Conservation (phyloP, 257 asterid genomes). For the Petunia secreta region DNA sequence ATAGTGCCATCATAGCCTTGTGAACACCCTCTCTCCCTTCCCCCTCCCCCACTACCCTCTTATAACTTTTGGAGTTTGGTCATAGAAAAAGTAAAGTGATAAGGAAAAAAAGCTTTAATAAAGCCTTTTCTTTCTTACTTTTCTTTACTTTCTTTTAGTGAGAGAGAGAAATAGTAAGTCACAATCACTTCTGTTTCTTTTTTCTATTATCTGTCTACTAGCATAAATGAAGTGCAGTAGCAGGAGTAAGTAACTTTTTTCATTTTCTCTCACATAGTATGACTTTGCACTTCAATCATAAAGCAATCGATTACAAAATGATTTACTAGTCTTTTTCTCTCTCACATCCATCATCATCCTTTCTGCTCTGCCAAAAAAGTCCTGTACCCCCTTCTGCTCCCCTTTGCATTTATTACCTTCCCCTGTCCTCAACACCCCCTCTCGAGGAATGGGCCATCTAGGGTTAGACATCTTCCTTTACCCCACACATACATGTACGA, state of each 20-base stretch:
- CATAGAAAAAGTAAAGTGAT: conserved; percentile 47
- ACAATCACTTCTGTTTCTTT: background rate
- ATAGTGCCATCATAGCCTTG: conserved; percentile 74
- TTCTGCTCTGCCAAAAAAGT: conserved; percentile 87
- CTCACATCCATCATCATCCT: conserved; percentile 63
- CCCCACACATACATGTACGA: background rate
- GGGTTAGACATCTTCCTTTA: conserved; percentile 37
- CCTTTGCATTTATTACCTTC: conserved; percentile 60
- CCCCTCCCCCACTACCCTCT: background rate
- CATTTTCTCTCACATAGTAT: conserved; percentile 22
- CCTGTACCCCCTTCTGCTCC: conserved; percentile 68
- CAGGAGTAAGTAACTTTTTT: background rate
- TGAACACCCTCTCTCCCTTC: conserved; percentile 37
- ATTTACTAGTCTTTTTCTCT: conserved; percentile 48
- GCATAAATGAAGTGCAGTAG: background rate
- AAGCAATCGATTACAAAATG: conserved; percentile 97
- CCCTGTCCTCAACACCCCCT: conserved; percentile 21
- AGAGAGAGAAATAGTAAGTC: background rate
- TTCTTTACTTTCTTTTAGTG: background rate
- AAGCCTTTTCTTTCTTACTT: conserved; percentile 39
- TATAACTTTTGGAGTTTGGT: conserved; percentile 48
- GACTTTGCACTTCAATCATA: conserved; percentile 55
- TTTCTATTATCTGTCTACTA: background rate
- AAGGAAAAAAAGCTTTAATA: conserved; percentile 42
- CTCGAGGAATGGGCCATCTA: conserved; percentile 76